phyloP scores from a whole-genome alignment of 2,329 filamentous ascomycete species.

The Penicillium verrucosum region DNA sequence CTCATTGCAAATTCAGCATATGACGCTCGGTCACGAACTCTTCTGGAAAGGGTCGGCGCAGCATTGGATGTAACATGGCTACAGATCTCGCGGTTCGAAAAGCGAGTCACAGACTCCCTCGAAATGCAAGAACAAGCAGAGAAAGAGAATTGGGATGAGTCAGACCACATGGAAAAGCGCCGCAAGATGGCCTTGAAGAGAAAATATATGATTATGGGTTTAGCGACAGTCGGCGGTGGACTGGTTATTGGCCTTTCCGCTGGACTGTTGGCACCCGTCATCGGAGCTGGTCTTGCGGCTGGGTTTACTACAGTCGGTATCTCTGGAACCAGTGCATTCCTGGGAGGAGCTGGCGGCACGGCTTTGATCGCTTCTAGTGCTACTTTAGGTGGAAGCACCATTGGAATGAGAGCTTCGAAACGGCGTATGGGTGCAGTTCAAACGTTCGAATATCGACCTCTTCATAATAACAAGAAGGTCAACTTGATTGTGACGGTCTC shows the following conservation, averaged over 20 bases:
- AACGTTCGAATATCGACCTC: conserved; percentile 92
- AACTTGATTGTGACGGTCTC: conserved; percentile 94
- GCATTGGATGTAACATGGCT: conserved; percentile 81
- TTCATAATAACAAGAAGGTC: conserved; percentile 97
- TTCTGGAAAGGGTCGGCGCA: conserved; percentile 78
- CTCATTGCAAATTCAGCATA: conserved; percentile 96
- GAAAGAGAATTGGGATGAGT: conserved; percentile 97
- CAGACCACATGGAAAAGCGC: conserved; percentile 84
- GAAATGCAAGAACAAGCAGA: conserved; percentile 96
- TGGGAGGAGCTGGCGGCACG: conserved; percentile 87
- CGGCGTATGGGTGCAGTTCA: conserved; percentile 86
- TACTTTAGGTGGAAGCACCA: conserved; percentile 79
- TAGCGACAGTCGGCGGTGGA: conserved; percentile 92
- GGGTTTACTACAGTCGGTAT: conserved; percentile 95
- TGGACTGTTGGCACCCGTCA: conserved; percentile 85
- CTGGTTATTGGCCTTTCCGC: conserved; percentile 94
- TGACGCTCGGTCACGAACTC: conserved; percentile 77
- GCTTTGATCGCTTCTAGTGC: conserved; percentile 90
- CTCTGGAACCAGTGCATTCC: conserved; percentile 79
- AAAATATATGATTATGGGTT: conserved; percentile 90
- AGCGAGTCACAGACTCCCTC: conserved; percentile 89
- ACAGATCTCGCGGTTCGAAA: conserved; percentile 95
- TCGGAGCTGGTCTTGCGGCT: conserved; percentile 87
- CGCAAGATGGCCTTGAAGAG: conserved; percentile 77
- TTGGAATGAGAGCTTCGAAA: conserved; percentile 80